phyloP scores from a whole-genome alignment of 768 basidiomycete genomes.

The Lactarius hengduanensis region DNA sequence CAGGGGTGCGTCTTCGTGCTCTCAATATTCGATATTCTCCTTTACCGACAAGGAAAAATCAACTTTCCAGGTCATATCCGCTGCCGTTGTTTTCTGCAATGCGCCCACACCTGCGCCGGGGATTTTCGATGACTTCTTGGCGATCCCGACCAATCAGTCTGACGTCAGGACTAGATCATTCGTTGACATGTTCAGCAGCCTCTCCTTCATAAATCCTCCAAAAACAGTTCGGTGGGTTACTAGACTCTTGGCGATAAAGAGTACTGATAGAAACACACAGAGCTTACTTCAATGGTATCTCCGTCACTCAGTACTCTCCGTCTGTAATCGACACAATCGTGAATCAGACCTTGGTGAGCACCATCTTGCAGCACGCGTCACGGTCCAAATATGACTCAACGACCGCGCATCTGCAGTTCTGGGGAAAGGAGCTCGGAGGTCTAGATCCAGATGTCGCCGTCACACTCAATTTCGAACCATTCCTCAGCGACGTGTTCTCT shows the following conservation, averaged over 20 bases:
- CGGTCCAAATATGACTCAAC: too few species aligned
- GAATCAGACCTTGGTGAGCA: neutral
- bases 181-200: too few species aligned
- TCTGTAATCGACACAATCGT: neutral
- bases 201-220: too few species aligned
- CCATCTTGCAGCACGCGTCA: too few species aligned
- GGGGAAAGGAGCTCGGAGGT: neutral
- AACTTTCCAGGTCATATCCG: too few species aligned
- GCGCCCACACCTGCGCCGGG: neutral
- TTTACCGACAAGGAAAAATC: too few species aligned
- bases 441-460: neutral
- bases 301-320: neutral
- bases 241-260: too few species aligned
- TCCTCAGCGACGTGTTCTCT: neutral
- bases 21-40: too few species aligned
- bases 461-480: neutral
- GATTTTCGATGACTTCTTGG: conserved; percentile 27
- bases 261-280: too few species aligned
- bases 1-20: too few species aligned
- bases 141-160: conserved; percentile 1
- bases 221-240: too few species aligned
- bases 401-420: neutral
- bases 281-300: neutral
- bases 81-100: neutral
- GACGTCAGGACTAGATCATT: too few species aligned